A percentile compares a stretch with the other conserved stretches of the same genome.
These are phyloP conservation scores for Colletotrichum graminicola DNA, from an alignment of 2,329 filamentous ascomycete species.

Conservation along the genomic window DNA sequence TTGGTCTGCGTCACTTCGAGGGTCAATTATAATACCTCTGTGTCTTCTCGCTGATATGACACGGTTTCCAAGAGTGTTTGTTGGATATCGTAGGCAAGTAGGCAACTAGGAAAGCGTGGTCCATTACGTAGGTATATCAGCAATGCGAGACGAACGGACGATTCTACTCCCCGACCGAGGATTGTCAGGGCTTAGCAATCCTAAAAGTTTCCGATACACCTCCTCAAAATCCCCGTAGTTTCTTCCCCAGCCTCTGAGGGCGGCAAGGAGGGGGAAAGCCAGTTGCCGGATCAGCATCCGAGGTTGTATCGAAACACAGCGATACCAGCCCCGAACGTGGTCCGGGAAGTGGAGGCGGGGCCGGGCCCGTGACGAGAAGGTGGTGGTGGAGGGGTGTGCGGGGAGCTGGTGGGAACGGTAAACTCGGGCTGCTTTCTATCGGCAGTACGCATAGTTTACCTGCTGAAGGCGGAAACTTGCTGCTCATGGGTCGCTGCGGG, in stretches of 20 bases:
- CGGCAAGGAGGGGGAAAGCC: conserved; percentile 13
- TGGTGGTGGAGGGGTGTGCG: conserved; percentile 28
- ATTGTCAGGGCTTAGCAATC: conserved; percentile 2
- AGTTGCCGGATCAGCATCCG: conserved; percentile 33
- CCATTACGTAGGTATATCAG: neutral
- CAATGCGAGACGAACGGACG: neutral
- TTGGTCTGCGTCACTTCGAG: too few species aligned
- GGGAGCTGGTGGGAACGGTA: conserved; percentile 6
- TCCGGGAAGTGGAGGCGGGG: conserved; percentile 40
- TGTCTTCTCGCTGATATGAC: neutral
- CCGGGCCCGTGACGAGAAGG: conserved; percentile 27
- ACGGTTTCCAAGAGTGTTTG: neutral
- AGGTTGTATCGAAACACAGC: neutral
- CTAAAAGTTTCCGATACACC: neutral
- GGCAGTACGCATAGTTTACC: neutral
- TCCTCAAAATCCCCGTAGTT: neutral
- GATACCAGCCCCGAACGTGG: neutral
- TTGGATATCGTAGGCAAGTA: neutral
- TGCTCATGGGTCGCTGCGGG: too few species aligned
- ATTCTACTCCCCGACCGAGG: conserved; percentile 15
- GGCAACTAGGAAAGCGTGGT: neutral
- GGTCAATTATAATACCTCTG: too few species aligned
- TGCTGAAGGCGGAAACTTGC: neutral
- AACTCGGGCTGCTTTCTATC: neutral
- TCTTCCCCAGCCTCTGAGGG: neutral